Percentiles rank a stretch among this genome's conserved stretches.
Evolutionary conservation across 2,329 filamentous ascomycete genomes (phyloP).

Genomic region (Botryosphaeria dothidea): DNA sequence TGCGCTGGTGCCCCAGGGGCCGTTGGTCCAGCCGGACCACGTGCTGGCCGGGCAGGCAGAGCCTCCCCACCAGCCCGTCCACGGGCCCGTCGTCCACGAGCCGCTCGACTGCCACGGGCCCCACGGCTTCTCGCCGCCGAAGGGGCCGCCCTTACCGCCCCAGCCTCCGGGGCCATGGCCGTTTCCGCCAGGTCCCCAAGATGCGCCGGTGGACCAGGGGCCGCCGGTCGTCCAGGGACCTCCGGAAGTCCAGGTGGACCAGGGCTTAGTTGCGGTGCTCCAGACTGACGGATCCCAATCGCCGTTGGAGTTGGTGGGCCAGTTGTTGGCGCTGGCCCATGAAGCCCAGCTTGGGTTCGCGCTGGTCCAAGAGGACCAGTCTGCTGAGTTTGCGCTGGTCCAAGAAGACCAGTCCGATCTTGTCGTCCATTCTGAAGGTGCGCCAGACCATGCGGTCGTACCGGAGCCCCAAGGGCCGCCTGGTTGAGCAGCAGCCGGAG

Average conservation of each 20-base stretch:
- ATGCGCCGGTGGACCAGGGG: background rate
- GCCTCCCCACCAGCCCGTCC: constrained; percentile 39
- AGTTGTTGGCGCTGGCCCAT: background rate
- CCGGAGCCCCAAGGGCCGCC: constrained; percentile 6
- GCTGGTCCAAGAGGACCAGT: background rate
- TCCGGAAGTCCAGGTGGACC: background rate
- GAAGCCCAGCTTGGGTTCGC: background rate
- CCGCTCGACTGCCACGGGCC: constrained; percentile 31
- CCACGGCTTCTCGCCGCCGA: constrained; percentile 27
- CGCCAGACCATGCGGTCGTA: constrained; percentile 8
- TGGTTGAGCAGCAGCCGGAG: constrained; percentile 6
- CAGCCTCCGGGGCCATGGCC: constrained; percentile 25
- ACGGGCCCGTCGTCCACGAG: constrained; percentile 30
- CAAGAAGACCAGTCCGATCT: constrained; percentile 12
- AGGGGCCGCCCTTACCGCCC: constrained; percentile 24
- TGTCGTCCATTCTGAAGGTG: constrained; percentile 4
- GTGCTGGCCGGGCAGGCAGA: constrained; percentile 32
- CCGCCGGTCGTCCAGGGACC: constrained; percentile 12
- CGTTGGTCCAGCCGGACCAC: constrained; percentile 41
- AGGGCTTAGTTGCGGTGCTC: constrained; percentile 3
- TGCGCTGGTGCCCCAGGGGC: constrained; percentile 35
- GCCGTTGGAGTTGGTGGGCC: background rate
- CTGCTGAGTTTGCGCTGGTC: constrained; percentile 5
- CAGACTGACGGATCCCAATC: background rate
- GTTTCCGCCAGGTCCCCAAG: constrained; percentile 3